Base-by-base conservation (phyloP, 176 grass and related monocot species). In the Oryza meridionalis region DNA sequence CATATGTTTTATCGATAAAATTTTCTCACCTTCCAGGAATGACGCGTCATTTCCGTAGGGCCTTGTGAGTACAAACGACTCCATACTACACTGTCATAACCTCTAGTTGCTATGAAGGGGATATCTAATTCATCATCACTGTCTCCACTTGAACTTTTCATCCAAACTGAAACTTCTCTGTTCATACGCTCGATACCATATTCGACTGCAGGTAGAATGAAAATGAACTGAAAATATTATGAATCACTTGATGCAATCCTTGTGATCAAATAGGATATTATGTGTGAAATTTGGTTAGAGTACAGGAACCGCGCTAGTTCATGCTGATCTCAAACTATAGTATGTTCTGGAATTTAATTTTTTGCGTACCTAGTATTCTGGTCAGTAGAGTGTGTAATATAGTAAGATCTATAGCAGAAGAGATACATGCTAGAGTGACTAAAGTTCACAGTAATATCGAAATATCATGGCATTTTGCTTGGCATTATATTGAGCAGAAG, bases 11-110 rank as follows among this genome's bases (percentile, higher is more conserved):
- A 3, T 35, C 33, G 10, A n/a, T 51, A 29, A 17, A 14, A 69
- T 84, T 33, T 72, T 45, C 89, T 94, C 75, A 88, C 96, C 87
- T 88, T 82, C 81, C 85, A 81, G 73, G 85, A 77, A 47, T 58
- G 89, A 2, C 7, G 76, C 0, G 87, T 89, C 44, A 72, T 58
- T 81, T 88, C 89, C 6, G 63, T 75, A 69, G 81, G 50, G 45
- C 95, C 93, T 77, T 88, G 84, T 5, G 96, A 98, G 70, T 98
- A 98, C 38, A 96, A 29, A 27, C 91, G 93, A 29, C 70, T 98
- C 93, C 96, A 96, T 32, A 98, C 96, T 65, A 98, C 91, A 32
- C 96, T 98, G 68, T 92, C 87, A 83, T 99, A 95, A 75, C 93
- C 96, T 85, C 88, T 99, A 6, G 91, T 90, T 70, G 93, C 96